phyloP scores from a whole-genome alignment of 495 filamentous ascomycete genomes.

The Penicillium coprophilum region DNA sequence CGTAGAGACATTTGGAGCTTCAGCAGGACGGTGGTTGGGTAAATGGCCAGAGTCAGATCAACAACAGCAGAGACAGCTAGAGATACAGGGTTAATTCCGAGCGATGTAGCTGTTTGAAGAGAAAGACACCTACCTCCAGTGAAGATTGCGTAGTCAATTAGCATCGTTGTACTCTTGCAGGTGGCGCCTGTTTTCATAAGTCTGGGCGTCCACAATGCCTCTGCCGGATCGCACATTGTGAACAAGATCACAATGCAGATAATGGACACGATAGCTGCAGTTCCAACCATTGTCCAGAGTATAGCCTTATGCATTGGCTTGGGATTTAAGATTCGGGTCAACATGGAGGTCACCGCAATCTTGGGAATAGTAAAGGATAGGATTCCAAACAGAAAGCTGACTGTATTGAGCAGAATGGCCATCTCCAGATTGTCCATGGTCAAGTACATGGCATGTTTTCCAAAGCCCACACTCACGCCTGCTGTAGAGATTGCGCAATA shows the following conservation, averaged over 20 bases:
- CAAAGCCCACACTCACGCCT: conserved; percentile 20
- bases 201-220: conserved; percentile 19
- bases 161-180: conserved; percentile 31
- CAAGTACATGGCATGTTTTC: conserved; percentile 20
- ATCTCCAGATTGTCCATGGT: conserved; percentile 12
- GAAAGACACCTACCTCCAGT: conserved; percentile 30
- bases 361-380: conserved; percentile 32
- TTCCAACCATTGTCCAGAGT: conserved; percentile 20
- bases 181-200: conserved; percentile 18
- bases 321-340: conserved; percentile 31
- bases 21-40: conserved; percentile 31
- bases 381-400: conserved; percentile 30
- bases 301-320: conserved; percentile 18
- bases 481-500: conserved; percentile 25
- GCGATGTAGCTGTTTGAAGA: not conserved
- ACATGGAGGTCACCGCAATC: conserved; percentile 29
- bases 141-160: conserved; percentile 42
- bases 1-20: conserved; percentile 43
- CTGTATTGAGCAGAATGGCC: conserved; percentile 24
- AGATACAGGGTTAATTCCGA: not conserved
- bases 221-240: conserved; percentile 26
- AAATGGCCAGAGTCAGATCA: conserved; percentile 39
- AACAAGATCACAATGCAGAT: conserved; percentile 30
- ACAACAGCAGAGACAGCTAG: conserved; percentile 37
- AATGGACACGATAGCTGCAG: conserved; percentile 14